Evolutionary conservation across 306 rosid species (phyloP).

Genomic region (Neltuma alba): DNA sequence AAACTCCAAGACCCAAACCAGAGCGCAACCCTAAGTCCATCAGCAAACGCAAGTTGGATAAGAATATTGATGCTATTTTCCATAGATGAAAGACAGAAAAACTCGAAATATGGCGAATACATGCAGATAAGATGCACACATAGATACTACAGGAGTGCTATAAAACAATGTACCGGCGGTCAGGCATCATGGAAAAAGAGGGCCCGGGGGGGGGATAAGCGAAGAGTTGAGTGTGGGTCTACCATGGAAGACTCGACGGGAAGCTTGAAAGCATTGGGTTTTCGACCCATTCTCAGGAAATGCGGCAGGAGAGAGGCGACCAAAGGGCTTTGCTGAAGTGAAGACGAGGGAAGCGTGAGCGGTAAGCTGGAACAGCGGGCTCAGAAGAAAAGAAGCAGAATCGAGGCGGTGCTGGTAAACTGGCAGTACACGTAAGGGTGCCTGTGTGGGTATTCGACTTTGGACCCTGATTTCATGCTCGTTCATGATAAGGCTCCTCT

Average conservation of each 20-base stretch:
- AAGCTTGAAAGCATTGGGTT: conserved; percentile 24
- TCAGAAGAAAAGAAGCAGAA: neutral
- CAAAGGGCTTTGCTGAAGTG: neutral
- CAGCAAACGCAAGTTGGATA: neutral
- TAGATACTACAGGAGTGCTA: neutral
- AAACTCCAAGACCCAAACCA: conserved; percentile 28
- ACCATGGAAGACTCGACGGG: conserved; percentile 15
- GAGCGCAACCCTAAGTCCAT: neutral
- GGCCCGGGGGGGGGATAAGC: neutral
- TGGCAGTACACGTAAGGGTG: neutral
- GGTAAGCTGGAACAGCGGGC: neutral
- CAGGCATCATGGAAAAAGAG: neutral
- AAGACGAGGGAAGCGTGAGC: neutral
- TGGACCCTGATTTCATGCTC: too few relatives aligned
- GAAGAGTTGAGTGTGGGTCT: neutral
- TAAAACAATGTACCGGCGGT: neutral
- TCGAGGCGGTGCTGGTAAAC: neutral
- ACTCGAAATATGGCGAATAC: neutral
- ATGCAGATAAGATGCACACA: conserved; percentile 7
- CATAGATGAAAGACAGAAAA: neutral
- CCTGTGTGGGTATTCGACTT: neutral
- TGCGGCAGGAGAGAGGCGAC: neutral
- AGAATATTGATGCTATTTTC: neutral
- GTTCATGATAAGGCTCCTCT: too few relatives aligned
- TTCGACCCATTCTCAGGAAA: conserved; percentile 43